These are phyloP conservation scores for Barnettozyma hawaiiensis DNA, from an alignment of 1,139 yeast species.

Conservation along the genomic window DNA sequence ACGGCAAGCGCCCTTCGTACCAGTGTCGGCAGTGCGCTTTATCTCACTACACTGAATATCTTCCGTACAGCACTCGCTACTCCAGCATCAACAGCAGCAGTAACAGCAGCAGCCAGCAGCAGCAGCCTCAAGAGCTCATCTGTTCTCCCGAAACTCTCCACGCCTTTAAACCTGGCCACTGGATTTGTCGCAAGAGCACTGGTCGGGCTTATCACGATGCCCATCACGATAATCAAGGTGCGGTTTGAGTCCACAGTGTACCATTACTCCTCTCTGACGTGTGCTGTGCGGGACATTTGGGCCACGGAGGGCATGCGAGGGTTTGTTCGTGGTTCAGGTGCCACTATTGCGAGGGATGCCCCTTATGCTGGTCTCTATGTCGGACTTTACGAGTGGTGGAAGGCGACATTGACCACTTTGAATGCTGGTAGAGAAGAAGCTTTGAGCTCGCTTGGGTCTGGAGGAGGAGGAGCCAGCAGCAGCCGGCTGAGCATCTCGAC, in stretches of 20 bases:
- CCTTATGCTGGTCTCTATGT: slow-evolving; percentile 96
- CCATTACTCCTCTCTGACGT: slow-evolving; percentile 57
- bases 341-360: slow-evolving; percentile 86
- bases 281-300: slow-evolving; percentile 58
- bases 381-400: slow-evolving; percentile 72
- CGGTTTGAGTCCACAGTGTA: slow-evolving; percentile 79
- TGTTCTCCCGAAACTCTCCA: slow-evolving; percentile 64
- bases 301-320: slow-evolving; percentile 49
- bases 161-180: slow-evolving; percentile 61
- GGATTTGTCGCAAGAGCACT: slow-evolving; percentile 78
- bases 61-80: slow-evolving; percentile 49
- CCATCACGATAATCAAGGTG: slow-evolving; percentile 90
- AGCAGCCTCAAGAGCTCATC: slow-evolving; percentile 14
- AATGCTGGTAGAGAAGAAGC: neutral
- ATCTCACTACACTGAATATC: slow-evolving; percentile 64
- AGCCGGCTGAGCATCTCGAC: slow-evolving; percentile 29
- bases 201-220: slow-evolving; percentile 93
- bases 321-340: slow-evolving; percentile 81
- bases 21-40: slow-evolving; percentile 85
- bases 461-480: too few relatives aligned
- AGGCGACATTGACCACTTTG: slow-evolving; percentile 33
- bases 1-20: slow-evolving; percentile 86
- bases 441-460: too few relatives aligned
- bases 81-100: too few relatives aligned
- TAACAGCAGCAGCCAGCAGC: slow-evolving; percentile 19